Percentiles rank a stretch among this genome's conserved stretches.
phyloP scores from a whole-genome alignment of 1,284 basidiomycete species.

The Meira miltonrushii region DNA sequence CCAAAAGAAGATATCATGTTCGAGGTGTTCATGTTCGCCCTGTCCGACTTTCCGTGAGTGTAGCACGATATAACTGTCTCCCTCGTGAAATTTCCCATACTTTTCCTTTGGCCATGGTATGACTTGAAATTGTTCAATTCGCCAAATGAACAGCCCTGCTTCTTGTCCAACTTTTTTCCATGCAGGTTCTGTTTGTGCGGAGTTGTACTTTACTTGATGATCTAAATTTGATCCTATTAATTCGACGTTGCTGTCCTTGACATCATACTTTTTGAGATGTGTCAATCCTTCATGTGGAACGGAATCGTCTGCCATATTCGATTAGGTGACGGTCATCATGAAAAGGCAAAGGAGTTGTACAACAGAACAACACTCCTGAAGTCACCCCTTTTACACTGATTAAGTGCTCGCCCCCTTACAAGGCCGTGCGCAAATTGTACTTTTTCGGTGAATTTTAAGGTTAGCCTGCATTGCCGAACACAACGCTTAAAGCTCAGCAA shows the following conservation, averaged over 20 bases:
- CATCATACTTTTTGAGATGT: conserved; percentile 10
- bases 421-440: too few relatives aligned
- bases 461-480: too few relatives aligned
- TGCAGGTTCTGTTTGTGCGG: not conserved
- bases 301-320: too few relatives aligned
- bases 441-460: too few relatives aligned
- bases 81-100: not conserved
- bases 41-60: not conserved
- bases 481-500: too few relatives aligned
- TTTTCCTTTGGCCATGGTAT: not conserved
- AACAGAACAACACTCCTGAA: too few relatives aligned
- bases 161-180: not conserved
- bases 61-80: not conserved
- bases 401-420: too few relatives aligned
- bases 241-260: conserved; percentile 63
- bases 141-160: not conserved
- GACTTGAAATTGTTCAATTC: conserved; percentile 1
- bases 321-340: too few relatives aligned
- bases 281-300: conserved; percentile 12
- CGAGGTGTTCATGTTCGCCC: conserved; percentile 58
- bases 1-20: conserved; percentile 66
- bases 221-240: conserved; percentile 57
- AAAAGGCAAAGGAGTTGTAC: too few relatives aligned
- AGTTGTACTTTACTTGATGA: conserved; percentile 58
- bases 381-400: too few relatives aligned